Percentiles rank a stretch among this genome's conserved stretches.
These are phyloP conservation scores for Petunia secreta DNA, from an alignment of 257 asterid genomes.

Conservation along the genomic window DNA sequence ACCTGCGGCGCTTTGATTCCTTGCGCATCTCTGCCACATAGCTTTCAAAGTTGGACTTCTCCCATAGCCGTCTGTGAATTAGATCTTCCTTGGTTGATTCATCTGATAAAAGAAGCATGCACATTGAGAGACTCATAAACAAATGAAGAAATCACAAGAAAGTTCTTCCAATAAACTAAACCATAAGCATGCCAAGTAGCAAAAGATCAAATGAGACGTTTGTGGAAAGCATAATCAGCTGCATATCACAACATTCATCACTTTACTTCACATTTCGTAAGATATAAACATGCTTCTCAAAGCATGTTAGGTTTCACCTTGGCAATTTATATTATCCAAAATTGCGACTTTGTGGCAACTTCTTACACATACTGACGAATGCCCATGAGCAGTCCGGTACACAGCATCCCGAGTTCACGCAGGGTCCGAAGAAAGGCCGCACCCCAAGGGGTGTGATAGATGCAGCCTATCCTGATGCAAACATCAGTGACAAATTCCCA, in stretches of 20 bases:
- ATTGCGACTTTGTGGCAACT: background rate
- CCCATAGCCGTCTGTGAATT: slow-evolving; percentile 78
- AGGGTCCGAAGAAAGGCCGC: too few species aligned
- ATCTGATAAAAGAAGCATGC: slow-evolving; percentile 45
- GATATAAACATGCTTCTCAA: background rate
- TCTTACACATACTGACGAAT: background rate
- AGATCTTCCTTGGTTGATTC: slow-evolving; percentile 75
- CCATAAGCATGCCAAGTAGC: background rate
- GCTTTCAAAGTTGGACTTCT: slow-evolving; percentile 74
- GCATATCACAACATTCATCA: background rate
- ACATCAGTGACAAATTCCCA: background rate
- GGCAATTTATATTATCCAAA: background rate
- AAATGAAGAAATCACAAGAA: background rate
- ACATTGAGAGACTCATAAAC: background rate
- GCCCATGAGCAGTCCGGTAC: background rate
- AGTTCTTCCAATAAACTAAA: background rate
- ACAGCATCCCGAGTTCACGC: too few species aligned
- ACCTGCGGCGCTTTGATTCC: slow-evolving; percentile 93
- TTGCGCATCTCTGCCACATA: slow-evolving; percentile 78
- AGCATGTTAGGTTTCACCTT: background rate
- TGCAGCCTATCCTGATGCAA: too few species aligned
- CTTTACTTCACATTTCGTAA: background rate
- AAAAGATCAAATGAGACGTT: background rate
- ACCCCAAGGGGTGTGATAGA: too few species aligned
- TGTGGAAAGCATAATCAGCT: background rate